Evolutionary conservation across 371 early-diverging fungal species (phyloP), one percentile per base, ranked within the genome.

Genomic region (Synchytrium microbalum): DNA sequence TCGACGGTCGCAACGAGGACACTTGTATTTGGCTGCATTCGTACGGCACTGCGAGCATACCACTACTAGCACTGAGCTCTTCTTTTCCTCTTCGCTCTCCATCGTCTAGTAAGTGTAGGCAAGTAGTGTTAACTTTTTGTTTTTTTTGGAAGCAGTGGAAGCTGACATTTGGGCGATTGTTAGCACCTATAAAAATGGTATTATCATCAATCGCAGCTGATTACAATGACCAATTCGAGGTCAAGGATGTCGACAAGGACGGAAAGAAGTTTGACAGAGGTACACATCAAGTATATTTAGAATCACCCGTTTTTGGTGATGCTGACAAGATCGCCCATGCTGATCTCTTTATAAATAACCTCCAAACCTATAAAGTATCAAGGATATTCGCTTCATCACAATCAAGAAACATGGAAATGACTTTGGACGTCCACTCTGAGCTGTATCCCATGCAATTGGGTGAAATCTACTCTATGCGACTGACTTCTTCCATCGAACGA

Each of bases 371-470:
- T 38, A 27, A 32, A 91, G 95, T 97, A 2, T 93, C 95, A 30
- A 88, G 98, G 27, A 80, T 96, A 63, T 75, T 82, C 52, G 93
- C 87, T n/a, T 85, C 86, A 58, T 83, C 84, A 5, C 92, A 93
- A 67, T 88, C 90, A 68, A 86, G 88, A 72, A 93, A 92, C 73
- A 88, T 92, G 87, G 90, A 88, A 62, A 67, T 96, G 67, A 84
- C 86, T 25, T 81, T 97, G 38, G 98, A 97, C 74, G 83, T 92
- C 75, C 95, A 96, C 77, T 82, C 84, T 52, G 96, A 97, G 72
- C 83, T 97, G 32, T 96, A 92, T 72, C 92, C 95, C 23, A 71
- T 96, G 52, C 80, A 85, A 31, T 80, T 85, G 57, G 86, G 84
- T 28, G 95, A 96, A 61, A 89, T 89, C 74, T 86, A 93, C 69